Conservation (phyloP, 768 basidiomycete species). For the Gyrodon lividus region DNA sequence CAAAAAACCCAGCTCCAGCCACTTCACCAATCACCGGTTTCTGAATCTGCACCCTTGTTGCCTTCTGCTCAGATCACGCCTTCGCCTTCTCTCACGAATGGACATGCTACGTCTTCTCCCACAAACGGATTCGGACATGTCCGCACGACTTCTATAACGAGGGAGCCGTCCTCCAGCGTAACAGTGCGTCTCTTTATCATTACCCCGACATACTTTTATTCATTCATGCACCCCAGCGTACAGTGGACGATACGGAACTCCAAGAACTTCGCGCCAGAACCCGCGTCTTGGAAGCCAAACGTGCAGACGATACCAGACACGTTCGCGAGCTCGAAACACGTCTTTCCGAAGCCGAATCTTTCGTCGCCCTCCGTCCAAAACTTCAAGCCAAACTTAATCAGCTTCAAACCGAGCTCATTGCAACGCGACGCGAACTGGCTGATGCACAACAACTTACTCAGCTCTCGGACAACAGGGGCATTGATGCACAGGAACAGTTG, state of each 20-base stretch:
- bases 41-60: slow-evolving; percentile 6
- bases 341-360: slow-evolving; percentile 81
- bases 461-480: slow-evolving; percentile 63
- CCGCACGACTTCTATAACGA: slow-evolving; percentile 18
- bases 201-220: slow-evolving; percentile 5
- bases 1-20: slow-evolving; percentile 25
- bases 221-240: slow-evolving; percentile 19
- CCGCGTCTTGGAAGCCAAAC: slow-evolving; percentile 82
- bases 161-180: slow-evolving; percentile 26
- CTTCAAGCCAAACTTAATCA: slow-evolving; percentile 84
- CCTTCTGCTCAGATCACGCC: slow-evolving; percentile 17
- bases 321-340: slow-evolving; percentile 82
- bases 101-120: slow-evolving; percentile 3
- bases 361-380: slow-evolving; percentile 83
- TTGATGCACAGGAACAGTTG: slow-evolving; percentile 84
- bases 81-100: slow-evolving; percentile 15
- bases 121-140: slow-evolving; percentile 10
- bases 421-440: slow-evolving; percentile 70
- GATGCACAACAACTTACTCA: slow-evolving; percentile 76
- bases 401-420: slow-evolving; percentile 76
- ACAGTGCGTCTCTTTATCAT: slow-evolving; percentile 15
- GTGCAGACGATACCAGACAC: slow-evolving; percentile 81
- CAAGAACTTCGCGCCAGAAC: slow-evolving; percentile 84
- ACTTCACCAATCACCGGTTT: slow-evolving; percentile 19
- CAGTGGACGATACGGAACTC: slow-evolving; percentile 56